These are phyloP conservation scores for Globisporangium spinosum DNA, from an alignment of 352 stramenopile genomes.

Conservation along the genomic window DNA sequence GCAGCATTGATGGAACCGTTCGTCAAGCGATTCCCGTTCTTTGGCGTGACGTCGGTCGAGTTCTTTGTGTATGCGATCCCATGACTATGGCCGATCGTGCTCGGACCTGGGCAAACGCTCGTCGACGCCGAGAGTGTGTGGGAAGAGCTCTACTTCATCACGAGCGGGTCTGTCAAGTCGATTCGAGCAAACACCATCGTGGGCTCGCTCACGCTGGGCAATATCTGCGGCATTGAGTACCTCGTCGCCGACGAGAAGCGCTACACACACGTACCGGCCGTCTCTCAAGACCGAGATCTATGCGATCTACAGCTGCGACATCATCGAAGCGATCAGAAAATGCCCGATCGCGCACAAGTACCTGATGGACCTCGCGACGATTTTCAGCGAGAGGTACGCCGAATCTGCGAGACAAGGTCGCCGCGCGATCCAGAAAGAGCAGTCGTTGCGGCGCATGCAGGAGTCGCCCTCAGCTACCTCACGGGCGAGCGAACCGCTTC, in stretches of 20 bases:
- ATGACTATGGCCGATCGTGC: conserved; percentile 53
- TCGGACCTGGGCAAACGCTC: conserved; percentile 52
- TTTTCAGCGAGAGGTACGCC: conserved; percentile 52
- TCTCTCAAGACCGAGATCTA: conserved; percentile 66
- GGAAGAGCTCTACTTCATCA: conserved; percentile 80
- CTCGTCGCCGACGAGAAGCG: conserved; percentile 45
- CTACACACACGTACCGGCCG: conserved; percentile 67
- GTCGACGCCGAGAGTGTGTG: conserved; percentile 77
- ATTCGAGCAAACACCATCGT: conserved; percentile 59
- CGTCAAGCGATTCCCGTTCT: conserved; percentile 74
- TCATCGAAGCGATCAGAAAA: conserved; percentile 52
- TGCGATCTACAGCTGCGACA: conserved; percentile 56
- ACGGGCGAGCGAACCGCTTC: conserved; percentile 31
- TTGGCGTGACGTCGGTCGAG: conserved; percentile 66
- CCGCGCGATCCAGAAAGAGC: conserved; percentile 39
- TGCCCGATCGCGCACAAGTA: conserved; percentile 67
- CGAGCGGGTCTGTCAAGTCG: conserved; percentile 48
- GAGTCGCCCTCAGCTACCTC: conserved; percentile 11
- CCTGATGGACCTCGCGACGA: conserved; percentile 54
- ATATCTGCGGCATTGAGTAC: conserved; percentile 80
- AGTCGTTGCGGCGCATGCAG: conserved; percentile 12
- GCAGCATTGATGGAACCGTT: conserved; percentile 74
- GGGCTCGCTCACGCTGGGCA: conserved; percentile 47
- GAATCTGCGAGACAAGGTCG: conserved; percentile 48
- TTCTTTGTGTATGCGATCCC: conserved; percentile 74